Base-by-base conservation (phyloP, 1,284 basidiomycete genomes). In the Rugosomyces carneus region DNA sequence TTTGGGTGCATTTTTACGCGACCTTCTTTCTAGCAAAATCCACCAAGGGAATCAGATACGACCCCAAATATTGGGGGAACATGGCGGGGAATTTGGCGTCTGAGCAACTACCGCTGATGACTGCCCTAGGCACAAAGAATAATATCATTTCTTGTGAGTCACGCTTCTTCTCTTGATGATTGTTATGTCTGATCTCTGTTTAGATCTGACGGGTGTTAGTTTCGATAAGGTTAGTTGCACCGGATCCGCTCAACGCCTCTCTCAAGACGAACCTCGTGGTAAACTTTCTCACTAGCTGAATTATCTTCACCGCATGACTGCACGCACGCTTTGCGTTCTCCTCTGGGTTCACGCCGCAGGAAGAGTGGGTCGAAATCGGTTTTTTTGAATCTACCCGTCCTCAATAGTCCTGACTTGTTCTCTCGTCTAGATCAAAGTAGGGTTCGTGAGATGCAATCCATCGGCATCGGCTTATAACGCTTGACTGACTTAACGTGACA, bases 111-210 rank as follows among this genome's bases (percentile, higher is more conserved):
- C 77, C 81, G 0, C 62, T 86, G n/a, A 69, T 84, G 53, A 71
- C 76, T 0, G 79, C 70, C 2, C 71, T 86, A 10, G 81, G 79
- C 0, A 78, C 76, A 40, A 80, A 78, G 59, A 82, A 86, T 58
- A 85, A 84, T 44, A 44, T 78, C 16, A 64, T 86, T 5, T 75
- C 78, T 4, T 67, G 78, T 80, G 46, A 46, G 77, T 66, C 8
- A 2, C 13, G 20, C 20, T 19, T 20, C 13, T 32, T 16, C 40
- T 16, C 36, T n/a, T 8, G 29, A 3, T 10, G 6, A 3, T 13
- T 31, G n/a, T 21, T 24, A 39, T 16, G 7, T 10, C 13, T 29
- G 40, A 19, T 11, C 2, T 11, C 24, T 31, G 8, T n/a, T 31
- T 31, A 53, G 53, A 42, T 16, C 29, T 55, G 16, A 55, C 50